Conservation (phyloP, 2,329 filamentous ascomycete genomes). For the Diaporthe longicolla region DNA sequence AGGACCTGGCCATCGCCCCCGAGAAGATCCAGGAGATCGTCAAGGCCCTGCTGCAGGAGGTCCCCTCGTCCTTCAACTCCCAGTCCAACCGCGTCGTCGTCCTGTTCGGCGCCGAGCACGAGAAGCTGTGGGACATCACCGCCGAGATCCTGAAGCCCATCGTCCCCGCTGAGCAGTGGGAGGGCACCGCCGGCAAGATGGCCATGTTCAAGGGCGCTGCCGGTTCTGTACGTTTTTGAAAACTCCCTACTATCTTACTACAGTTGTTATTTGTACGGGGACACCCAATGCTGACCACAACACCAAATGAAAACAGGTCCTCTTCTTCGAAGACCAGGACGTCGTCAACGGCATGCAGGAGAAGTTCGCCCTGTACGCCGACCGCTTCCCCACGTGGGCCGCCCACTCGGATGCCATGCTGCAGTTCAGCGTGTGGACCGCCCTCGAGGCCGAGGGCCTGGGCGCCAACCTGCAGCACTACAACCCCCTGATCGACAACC, state of each 20-base stretch:
- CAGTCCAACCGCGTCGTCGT: slow-evolving; percentile 86
- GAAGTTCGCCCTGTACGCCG: slow-evolving; percentile 80
- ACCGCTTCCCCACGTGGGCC: slow-evolving; percentile 84
- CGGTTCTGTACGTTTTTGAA: slow-evolving; percentile 75
- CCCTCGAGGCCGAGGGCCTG: slow-evolving; percentile 85
- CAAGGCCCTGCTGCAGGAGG: slow-evolving; percentile 74
- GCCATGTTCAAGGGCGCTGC: slow-evolving; percentile 77
- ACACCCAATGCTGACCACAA: neutral
- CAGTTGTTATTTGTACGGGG: too few relatives aligned
- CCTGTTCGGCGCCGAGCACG: slow-evolving; percentile 85
- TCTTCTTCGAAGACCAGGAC: slow-evolving; percentile 88
- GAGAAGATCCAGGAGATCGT: slow-evolving; percentile 76
- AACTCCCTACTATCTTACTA: neutral
- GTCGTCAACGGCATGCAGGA: slow-evolving; percentile 76
- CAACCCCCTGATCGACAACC: slow-evolving; percentile 85
- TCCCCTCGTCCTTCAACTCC: slow-evolving; percentile 89
- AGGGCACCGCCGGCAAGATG: slow-evolving; percentile 62
- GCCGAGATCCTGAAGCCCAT: slow-evolving; percentile 75
- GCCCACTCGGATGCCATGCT: slow-evolving; percentile 85
- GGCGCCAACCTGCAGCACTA: slow-evolving; percentile 95
- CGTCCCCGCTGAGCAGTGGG: slow-evolving; percentile 75
- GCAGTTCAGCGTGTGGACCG: slow-evolving; percentile 85
- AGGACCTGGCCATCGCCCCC: slow-evolving; percentile 71
- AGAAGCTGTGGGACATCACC: slow-evolving; percentile 87
- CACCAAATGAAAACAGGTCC: slow-evolving; percentile 65